A percentile compares a stretch with the other conserved stretches of the same genome.
These are phyloP conservation scores for Erysimum cheiranthoides DNA, from an alignment of 345 rosid species.

Conservation along the genomic window DNA sequence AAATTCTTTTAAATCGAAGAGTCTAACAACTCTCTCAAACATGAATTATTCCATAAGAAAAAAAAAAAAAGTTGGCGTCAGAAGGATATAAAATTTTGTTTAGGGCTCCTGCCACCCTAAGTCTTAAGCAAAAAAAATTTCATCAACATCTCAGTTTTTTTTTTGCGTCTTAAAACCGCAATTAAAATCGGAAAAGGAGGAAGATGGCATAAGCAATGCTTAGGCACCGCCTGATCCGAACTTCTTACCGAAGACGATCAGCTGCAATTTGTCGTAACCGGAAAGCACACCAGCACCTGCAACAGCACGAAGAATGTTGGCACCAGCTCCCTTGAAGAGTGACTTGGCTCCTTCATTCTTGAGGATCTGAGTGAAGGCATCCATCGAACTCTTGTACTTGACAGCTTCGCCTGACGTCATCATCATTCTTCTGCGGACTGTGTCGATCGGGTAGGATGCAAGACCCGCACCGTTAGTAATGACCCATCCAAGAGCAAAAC, in stretches of 20 bases:
- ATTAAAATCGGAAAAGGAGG: conserved; percentile 16
- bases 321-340: conserved; percentile 92
- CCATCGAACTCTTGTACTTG: conserved; percentile 81
- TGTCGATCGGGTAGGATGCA: conserved; percentile 85
- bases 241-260: conserved; percentile 80
- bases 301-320: conserved; percentile 82
- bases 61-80: conserved; percentile 3
- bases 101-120: conserved; percentile 28
- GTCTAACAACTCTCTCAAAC: conserved; percentile 18
- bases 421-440: conserved; percentile 97
- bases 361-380: conserved; percentile 71
- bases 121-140: conserved; percentile 23
- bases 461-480: conserved; percentile 87
- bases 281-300: conserved; percentile 97
- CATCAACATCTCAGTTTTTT: conserved; percentile 43
- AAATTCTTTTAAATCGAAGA: conserved; percentile 17
- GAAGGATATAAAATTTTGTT: conserved; percentile 30
- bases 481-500: conserved; percentile 85
- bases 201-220: conserved; percentile 3
- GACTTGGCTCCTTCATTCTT: conserved; percentile 85
- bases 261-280: conserved; percentile 88
- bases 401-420: conserved; percentile 94
- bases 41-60: conserved; percentile 34
- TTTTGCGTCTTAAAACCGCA: conserved; percentile 25
- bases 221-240: conserved; percentile 75